These are phyloP conservation scores for Vitellaria paradoxa DNA, from an alignment of 179 eudicot species.

Conservation along the genomic window DNA sequence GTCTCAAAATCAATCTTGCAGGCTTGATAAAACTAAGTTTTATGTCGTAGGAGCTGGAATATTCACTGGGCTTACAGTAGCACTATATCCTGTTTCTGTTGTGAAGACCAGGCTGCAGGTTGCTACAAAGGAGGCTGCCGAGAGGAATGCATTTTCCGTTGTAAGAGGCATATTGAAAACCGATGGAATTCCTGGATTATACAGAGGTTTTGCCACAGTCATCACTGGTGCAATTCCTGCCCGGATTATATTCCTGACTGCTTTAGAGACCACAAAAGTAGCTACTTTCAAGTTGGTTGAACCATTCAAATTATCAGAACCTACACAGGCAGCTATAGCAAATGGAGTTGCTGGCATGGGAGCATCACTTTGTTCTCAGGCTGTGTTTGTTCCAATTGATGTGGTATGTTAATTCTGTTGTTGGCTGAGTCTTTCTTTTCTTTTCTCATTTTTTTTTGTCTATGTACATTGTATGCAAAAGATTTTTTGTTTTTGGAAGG, in stretches of 20 bases:
- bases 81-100: conserved; percentile 87
- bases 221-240: conserved; percentile 92
- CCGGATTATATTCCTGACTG: conserved; percentile 84
- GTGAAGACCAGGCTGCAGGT: conserved; percentile 95
- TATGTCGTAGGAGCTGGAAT: conserved; percentile 97
- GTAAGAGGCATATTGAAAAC: conserved; percentile 64
- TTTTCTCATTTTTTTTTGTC: neutral
- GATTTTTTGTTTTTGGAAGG: too few species aligned
- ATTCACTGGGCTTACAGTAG: conserved; percentile 87
- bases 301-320: conserved; percentile 82
- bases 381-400: conserved; percentile 90
- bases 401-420: conserved; percentile 58
- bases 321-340: conserved; percentile 92
- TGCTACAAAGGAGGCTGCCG: conserved; percentile 68
- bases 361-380: conserved; percentile 80
- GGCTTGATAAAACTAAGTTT: conserved; percentile 96
- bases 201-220: conserved; percentile 98
- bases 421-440: neutral
- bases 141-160: conserved; percentile 73
- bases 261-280: conserved; percentile 89
- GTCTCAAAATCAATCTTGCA: conserved; percentile 30
- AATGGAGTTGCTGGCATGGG: conserved; percentile 96
- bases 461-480: neutral
- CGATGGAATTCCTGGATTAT: conserved; percentile 91
- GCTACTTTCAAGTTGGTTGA: conserved; percentile 75